Evolutionary conservation across 1,139 yeast genomes (phyloP).

Genomic region (Hansenula lynferdii): DNA sequence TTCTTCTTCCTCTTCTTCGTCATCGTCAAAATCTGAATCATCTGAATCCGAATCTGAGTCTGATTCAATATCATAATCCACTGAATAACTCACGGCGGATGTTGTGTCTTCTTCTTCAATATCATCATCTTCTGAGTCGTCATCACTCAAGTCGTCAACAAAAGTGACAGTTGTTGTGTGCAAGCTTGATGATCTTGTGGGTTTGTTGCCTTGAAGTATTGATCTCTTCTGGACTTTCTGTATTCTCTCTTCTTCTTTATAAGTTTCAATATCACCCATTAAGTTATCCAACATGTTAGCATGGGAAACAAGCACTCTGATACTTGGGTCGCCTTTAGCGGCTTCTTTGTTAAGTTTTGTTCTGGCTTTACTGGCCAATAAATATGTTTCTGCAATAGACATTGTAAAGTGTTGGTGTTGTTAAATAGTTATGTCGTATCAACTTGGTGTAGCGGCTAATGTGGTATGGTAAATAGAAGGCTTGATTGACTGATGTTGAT

Average conservation of each 20-base stretch:
- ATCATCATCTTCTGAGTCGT: conserved; percentile 8
- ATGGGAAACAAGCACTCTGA: conserved; percentile 64
- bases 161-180: conserved; percentile 11
- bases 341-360: conserved; percentile 66
- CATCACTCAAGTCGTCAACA: conserved; percentile 15
- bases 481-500: too few species aligned
- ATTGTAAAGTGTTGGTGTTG: background rate
- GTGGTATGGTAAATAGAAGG: too few species aligned
- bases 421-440: background rate
- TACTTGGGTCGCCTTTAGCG: conserved; percentile 50
- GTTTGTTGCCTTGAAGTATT: background rate
- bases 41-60: conserved; percentile 1
- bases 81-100: background rate
- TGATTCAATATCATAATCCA: conserved; percentile 4
- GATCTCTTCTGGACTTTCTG: background rate
- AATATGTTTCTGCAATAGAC: conserved; percentile 52
- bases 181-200: background rate
- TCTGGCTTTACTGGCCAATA: conserved; percentile 67
- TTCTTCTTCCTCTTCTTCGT: conserved; percentile 7
- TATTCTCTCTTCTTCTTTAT: conserved; percentile 5
- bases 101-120: conserved; percentile 4
- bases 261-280: conserved; percentile 39
- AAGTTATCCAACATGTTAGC: conserved; percentile 71
- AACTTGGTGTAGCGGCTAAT: background rate
- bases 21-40: conserved; percentile 2